Evolutionary conservation across 2,329 filamentous ascomycete species (phyloP), one percentile per base, ranked within the genome.

Genomic region (Trichoderma koningii): DNA sequence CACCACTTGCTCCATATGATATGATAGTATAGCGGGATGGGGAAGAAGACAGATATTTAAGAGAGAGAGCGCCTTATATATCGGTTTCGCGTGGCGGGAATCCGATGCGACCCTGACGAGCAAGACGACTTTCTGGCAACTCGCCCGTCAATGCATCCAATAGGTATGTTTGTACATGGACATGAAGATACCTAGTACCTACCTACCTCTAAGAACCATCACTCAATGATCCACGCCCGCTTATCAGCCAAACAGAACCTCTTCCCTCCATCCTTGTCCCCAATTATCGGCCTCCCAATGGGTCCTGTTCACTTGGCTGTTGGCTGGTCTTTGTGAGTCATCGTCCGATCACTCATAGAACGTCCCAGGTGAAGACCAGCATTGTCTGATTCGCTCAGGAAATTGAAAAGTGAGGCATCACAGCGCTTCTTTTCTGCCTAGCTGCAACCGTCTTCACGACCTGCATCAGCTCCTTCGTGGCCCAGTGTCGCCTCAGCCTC

Each of bases 371-470:
- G 34, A 3, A 1, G 34, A 14, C 3, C 28, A 30, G 28, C 28
- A 34, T 52, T 21, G 14, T 34, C 14, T 44, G 57, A 62, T 53
- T 62, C 38, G 47, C 47, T 44, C 34, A 30, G 51, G 7, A 7
- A 30, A 38, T 3, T 1, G 30, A 38, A 38, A 38, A 14, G 1
- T 14, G 34, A 14, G 34, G 34, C 34, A 38, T 38, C 53, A 56
- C 23, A 17, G n/a, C 41, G 38, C 23, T 42, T 42, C 23, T 14
- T 30, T 61, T 61, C 47, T 62, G 48, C 47, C 57, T 62, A 28
- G 48, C 38, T 19, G 19, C 19, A 17, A 14, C 19, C 56, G 38
- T 59, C 44, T 59, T 2, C 12, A 23, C 15, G 23, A 34, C 26
- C 38, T 21, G 30, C 21, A 42, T 48, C 44, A 7, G 21, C 28